Evolutionary conservation across 805 yeast genomes (phyloP), one percentile per base, ranked within the genome.

Genomic region (Grigorovia transvaalensis): DNA sequence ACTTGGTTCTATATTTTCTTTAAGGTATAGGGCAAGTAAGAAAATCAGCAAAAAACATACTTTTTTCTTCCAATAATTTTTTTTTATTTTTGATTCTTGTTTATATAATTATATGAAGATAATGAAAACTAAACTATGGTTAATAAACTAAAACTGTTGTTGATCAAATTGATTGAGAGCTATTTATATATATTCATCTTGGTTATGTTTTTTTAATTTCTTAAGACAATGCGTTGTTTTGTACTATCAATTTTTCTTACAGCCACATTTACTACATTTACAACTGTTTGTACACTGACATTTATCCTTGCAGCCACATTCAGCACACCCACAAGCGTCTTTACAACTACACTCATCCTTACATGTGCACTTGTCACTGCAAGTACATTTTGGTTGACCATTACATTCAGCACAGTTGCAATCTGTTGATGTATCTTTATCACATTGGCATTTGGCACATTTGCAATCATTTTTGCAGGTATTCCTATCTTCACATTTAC

Each of bases 221-320:
- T 41, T 15, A 2, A n/a, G 2, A 50, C 20, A 62, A 60, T 18
- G 27, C 6, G 27, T 23, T 23, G 27, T 23, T 23, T 23, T 23
- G 27, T 23, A 23, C 66, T 64, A 27, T 47, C 35, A 17, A 46
- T 23, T 47, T 30, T 42, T n/a, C 18, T 23, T 35, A 27, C 15
- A 9, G 18, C 8, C 19, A n/a, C 46, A 44, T 8, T 20, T 19
- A 7, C 19, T 23, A 38, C 48, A 50, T 20, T 45, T 44, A 38
- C 51, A 50, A 1, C 4, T 13, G 5, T 35, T 41, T 4, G 2
- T 41, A 43, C 48, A 50, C 9, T 48, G 20, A 20, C 41, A 48
- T 17, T 43, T 29, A 12, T 47, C 41, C 9, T 15, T 27, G 9
- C 51, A 49, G 3, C 45, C 2, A 44, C 48, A 50, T 18, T 19